Evolutionary conservation across 1,284 basidiomycete genomes (phyloP), one percentile per base, ranked within the genome.

Genomic region (Microbotryum lychnidis-dioicae): DNA sequence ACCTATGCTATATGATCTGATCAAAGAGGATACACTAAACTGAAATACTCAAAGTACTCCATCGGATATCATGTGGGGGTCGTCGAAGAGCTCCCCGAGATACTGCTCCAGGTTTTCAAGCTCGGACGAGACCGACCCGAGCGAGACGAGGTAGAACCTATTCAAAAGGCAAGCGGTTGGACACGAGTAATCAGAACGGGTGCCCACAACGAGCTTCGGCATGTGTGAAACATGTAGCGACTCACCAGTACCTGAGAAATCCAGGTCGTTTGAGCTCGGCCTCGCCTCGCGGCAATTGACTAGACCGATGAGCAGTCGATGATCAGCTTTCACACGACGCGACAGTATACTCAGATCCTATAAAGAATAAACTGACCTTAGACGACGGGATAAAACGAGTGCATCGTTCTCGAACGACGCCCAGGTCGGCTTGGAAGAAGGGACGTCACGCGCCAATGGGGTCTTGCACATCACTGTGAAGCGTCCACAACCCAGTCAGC

Each of bases 61-160:
- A 42, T 18, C 12, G 18, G 37, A 42, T 18, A 42, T 6, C 37
- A 42, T 42, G 31, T 53, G 27, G 4, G 51, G 51, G 9, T 56
- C 37, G 21, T 37, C 54, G 29, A 44, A 56, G 14, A 61, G 58
- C 14, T 59, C 63, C 21, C 62, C 63, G 3, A 67, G 57, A 18
- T 64, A 42, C 42, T 53, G 37, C 48, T 67, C 65, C 16, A 67
- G 56, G 42, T 60, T 58, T 37, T 67, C 65, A 1, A 67, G 46
- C 42, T 67, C 65, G 45, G 50, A 59, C 44, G 54, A 57, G 52
- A 67, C 63, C 9, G 62, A 48, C 1, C 58, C 62, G 33, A 67
- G 63, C 18, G 57, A 54, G 23, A 62, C 59, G n/a, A 67, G 57
- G 56, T 61, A 67, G 58, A 67, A 67, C 60, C 54, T 42, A 18